These are phyloP conservation scores for Globisporangium splendens DNA, from an alignment of 352 stramenopile genomes.

Conservation along the genomic window DNA sequence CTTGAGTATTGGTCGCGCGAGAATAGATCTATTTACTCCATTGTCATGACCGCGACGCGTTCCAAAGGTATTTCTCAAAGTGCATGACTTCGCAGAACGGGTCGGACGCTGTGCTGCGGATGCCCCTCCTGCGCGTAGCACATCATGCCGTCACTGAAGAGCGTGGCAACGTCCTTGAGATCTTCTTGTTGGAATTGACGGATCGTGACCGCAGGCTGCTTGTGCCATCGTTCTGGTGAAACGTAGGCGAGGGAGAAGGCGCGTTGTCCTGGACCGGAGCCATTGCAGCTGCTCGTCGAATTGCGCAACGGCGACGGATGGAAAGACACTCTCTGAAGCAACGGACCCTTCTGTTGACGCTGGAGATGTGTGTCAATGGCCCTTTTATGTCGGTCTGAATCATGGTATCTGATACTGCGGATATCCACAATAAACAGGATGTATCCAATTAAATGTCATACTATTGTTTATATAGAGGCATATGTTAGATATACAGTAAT, in stretches of 20 bases:
- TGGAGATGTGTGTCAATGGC: too few relatives aligned
- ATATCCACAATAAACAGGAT: too few relatives aligned
- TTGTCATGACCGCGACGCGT: too few relatives aligned
- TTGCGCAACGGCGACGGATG: neutral
- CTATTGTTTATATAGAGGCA: too few relatives aligned
- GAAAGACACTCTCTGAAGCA: neutral
- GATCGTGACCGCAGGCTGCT: constrained; percentile 5
- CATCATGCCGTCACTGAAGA: constrained; percentile 17
- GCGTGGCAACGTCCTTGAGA: constrained; percentile 7
- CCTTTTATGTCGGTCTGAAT: too few relatives aligned
- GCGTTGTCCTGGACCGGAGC: neutral
- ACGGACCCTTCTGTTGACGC: too few relatives aligned
- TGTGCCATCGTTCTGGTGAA: neutral
- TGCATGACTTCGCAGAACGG: neutral
- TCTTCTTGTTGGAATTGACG: constrained; percentile 17
- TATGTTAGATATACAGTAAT: too few relatives aligned
- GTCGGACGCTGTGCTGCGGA: constrained; percentile 7
- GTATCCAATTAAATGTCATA: too few relatives aligned
- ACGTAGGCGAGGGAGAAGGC: too few relatives aligned
- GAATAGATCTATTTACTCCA: too few relatives aligned
- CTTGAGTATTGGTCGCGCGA: too few relatives aligned
- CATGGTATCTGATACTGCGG: too few relatives aligned
- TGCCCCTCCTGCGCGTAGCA: constrained; percentile 6
- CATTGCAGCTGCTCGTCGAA: neutral
- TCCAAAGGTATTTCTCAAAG: constrained; percentile 7